A percentile compares a stretch with the other conserved stretches of the same genome.
Evolutionary conservation across 805 yeast genomes (phyloP).

Genomic region (Teunomyces funiuensis): DNA sequence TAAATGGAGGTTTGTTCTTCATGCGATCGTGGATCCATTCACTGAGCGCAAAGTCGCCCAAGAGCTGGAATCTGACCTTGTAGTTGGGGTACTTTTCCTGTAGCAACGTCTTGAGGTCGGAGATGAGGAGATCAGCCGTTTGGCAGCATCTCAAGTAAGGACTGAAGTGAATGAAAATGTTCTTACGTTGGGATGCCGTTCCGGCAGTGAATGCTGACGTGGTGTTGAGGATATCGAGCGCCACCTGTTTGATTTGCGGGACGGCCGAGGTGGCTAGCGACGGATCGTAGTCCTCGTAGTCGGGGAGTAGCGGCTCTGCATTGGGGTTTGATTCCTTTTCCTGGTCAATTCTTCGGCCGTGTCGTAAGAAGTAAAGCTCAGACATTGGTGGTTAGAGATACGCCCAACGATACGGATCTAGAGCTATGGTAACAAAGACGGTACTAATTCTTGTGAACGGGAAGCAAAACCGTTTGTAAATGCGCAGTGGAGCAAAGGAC

Average conservation of each 20-base stretch:
- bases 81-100: slow-evolving; percentile 25
- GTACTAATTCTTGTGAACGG: too few relatives aligned
- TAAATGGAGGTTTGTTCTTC: slow-evolving; percentile 42
- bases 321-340: slow-evolving; percentile 23
- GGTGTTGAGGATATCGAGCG: slow-evolving; percentile 25
- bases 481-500: too few relatives aligned
- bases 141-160: slow-evolving; percentile 47
- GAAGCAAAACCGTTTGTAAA: too few relatives aligned
- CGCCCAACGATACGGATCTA: too few relatives aligned
- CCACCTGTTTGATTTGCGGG: slow-evolving; percentile 26
- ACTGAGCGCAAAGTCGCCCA: slow-evolving; percentile 45
- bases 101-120: slow-evolving; percentile 25
- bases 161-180: slow-evolving; percentile 39
- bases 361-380: slow-evolving; percentile 45
- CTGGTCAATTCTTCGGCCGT: slow-evolving; percentile 43
- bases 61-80: slow-evolving; percentile 36
- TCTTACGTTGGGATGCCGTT: slow-evolving; percentile 22
- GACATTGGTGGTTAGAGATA: slow-evolving; percentile 21
- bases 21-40: slow-evolving; percentile 48
- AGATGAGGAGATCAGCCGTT: slow-evolving; percentile 39
- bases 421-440: too few relatives aligned
- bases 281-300: slow-evolving; percentile 37
- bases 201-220: slow-evolving; percentile 21
- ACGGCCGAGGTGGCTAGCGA: slow-evolving; percentile 31
- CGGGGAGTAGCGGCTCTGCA: slow-evolving; percentile 26